Base-by-base conservation (phyloP, 768 basidiomycete species). In the Leccinum rimulosum region DNA sequence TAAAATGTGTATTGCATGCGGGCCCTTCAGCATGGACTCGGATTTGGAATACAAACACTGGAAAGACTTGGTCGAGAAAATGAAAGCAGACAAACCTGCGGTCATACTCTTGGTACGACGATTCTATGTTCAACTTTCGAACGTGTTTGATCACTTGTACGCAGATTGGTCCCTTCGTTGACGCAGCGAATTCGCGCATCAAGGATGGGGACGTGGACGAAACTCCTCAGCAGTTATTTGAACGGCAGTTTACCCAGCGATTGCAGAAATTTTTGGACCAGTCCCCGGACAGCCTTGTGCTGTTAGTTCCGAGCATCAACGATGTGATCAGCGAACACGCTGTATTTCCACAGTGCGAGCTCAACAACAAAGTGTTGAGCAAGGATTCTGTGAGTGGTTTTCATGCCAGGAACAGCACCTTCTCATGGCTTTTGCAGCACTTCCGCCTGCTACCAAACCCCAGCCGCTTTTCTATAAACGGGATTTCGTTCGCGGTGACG, bases 91-190 rank as follows among this genome's bases (percentile, higher is more conserved):
- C 27, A 88, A 86, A 64, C 96, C 96, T 1, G 80, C 87, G 17
- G 88, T 89, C 0, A 69, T 95, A 11, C 75, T 98, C 17, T 77
- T 99, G 56, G 96, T 96, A 69, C 35, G 79, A 64, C 1, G 11
- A 12, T 8, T 6, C 19, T 49, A 11, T 25, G 45, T 43, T 57
- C 47, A 17, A 51, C 35, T 27, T 35, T 55, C 17, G 55, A 53
- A 25, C 7, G 2, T 48, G 47, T 43, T 35, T 58, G 6, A 56
- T 40, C 17, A 27, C 54, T 51, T 45, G 14, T 9, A 8, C 15
- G 40, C 33, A 99, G 96, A 75, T 93, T 31, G 97, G 97, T 1
- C 97, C 97, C 2, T 99, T 98, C 70, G 75, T 98, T 47, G 94
- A 98, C 64, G 74, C 83, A 0, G 72, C 80, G 17, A 93, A 98